phyloP scores from a whole-genome alignment of 2,329 filamentous ascomycete species.

The Aspergillus proliferans region DNA sequence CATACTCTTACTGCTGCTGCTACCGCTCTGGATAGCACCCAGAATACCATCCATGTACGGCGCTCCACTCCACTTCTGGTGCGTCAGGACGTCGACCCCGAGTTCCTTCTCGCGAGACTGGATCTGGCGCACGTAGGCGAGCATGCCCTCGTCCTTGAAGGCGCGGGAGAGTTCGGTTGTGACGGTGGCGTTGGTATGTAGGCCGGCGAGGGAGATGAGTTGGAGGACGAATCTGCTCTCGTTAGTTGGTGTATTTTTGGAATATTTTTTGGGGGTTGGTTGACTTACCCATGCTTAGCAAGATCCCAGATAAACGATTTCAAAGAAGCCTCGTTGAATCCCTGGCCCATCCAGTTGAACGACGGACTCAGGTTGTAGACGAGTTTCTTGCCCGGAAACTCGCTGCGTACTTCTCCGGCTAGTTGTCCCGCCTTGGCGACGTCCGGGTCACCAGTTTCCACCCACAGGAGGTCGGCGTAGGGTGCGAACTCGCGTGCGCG shows the following conservation, averaged over 20 bases:
- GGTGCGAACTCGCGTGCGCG: constrained; percentile 85
- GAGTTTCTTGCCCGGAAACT: constrained; percentile 72
- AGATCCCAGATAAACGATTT: constrained; percentile 96
- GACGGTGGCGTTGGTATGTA: constrained; percentile 59
- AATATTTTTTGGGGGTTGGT: background rate
- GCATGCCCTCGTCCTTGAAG: constrained; percentile 91
- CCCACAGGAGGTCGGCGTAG: constrained; percentile 92
- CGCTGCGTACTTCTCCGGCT: constrained; percentile 65
- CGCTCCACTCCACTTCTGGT: constrained; percentile 74
- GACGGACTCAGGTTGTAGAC: constrained; percentile 96
- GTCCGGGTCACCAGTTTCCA: constrained; percentile 86
- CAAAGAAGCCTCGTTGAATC: constrained; percentile 74
- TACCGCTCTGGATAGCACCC: constrained; percentile 85
- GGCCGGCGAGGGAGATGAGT: constrained; percentile 57
- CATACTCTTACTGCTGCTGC: constrained; percentile 85
- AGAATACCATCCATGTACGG: constrained; percentile 81
- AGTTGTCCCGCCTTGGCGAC: constrained; percentile 71
- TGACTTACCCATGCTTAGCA: constrained; percentile 72
- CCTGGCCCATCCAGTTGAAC: constrained; percentile 98
- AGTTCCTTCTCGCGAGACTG: constrained; percentile 86
- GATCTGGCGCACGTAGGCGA: constrained; percentile 92
- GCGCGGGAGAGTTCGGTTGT: constrained; percentile 68
- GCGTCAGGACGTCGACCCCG: constrained; percentile 85
- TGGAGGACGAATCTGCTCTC: constrained; percentile 52
- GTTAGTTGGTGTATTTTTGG: constrained; percentile 10